A percentile compares a stretch with the other conserved stretches of the same genome.
Conservation (phyloP, 129 eudicot genomes). For the Helianthus tuberosus region DNA sequence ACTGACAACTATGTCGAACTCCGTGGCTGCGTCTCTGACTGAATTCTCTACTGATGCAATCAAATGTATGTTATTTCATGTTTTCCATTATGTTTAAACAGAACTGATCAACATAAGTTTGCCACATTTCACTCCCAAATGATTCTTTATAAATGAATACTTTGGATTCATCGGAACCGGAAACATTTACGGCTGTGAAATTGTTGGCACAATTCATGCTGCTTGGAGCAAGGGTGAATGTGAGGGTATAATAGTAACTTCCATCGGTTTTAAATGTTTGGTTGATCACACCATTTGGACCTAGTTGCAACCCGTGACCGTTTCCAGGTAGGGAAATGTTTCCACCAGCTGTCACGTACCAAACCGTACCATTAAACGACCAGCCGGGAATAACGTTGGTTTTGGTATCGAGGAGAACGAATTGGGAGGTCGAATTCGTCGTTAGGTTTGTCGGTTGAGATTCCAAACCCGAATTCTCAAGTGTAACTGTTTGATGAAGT, state of each 20-base stretch:
- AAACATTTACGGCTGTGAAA: slow-evolving; percentile 34
- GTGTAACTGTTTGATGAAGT: slow-evolving; percentile 22
- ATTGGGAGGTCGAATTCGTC: slow-evolving; percentile 28
- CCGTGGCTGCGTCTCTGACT: no score
- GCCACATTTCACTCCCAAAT: slow-evolving; percentile 36
- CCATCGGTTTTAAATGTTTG: slow-evolving; percentile 38
- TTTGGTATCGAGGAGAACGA: slow-evolving; percentile 33
- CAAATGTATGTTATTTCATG: no score
- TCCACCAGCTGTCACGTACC: no score
- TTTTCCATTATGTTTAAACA: no score
- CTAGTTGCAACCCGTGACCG: slow-evolving; percentile 48
- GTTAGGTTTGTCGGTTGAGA: slow-evolving; percentile 24
- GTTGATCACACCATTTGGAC: slow-evolving; percentile 44
- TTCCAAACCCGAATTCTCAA: slow-evolving; percentile 38
- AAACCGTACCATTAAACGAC: no score
- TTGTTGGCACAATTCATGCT: slow-evolving; percentile 26
- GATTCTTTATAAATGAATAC: slow-evolving; percentile 22
- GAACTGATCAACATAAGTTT: no score
- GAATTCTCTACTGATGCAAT: no score
- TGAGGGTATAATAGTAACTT: slow-evolving; percentile 31
- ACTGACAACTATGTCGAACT: no score
- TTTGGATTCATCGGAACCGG: neutral
- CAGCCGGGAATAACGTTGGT: neutral
- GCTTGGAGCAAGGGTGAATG: slow-evolving; percentile 43
- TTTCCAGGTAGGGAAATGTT: slow-evolving; percentile 31